Conservation (phyloP, 306 rosid species). For the Cajanus cajan region DNA sequence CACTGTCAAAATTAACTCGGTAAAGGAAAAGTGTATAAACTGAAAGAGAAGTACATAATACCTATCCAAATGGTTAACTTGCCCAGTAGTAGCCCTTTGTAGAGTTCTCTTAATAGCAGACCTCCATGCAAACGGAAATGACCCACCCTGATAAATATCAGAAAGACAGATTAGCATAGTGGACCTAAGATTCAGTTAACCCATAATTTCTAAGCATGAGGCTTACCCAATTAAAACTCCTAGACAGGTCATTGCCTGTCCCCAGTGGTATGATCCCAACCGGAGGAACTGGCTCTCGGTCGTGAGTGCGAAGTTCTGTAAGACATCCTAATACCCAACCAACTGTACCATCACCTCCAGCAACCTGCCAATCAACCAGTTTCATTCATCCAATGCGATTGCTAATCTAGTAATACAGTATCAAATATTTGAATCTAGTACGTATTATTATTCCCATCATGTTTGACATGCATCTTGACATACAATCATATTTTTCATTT, state of each 20-base stretch:
- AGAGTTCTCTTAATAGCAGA: conserved; percentile 80
- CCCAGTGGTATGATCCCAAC: conserved; percentile 92
- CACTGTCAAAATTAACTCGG: conserved; percentile 2
- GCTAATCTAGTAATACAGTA: not conserved
- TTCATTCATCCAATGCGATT: conserved; percentile 29
- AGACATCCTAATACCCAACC: conserved; percentile 98
- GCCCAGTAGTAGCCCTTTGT: conserved; percentile 60
- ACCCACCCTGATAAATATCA: conserved; percentile 78
- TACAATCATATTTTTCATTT: not conserved
- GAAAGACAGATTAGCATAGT: conserved; percentile 35
- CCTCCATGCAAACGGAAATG: conserved; percentile 93
- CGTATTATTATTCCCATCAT: not conserved
- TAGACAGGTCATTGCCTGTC: conserved; percentile 92
- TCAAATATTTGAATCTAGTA: conserved; percentile 9
- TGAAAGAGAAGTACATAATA: conserved; percentile 4
- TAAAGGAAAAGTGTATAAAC: not conserved
- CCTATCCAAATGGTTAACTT: conserved; percentile 74
- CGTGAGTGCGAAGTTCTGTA: conserved; percentile 53
- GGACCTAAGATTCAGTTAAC: conserved; percentile 18
- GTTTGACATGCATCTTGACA: not conserved
- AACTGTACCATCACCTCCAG: conserved; percentile 99
- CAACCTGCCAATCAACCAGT: conserved; percentile 72
- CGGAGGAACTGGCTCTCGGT: conserved; percentile 77
- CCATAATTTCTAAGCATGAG: conserved; percentile 16
- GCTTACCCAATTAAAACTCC: conserved; percentile 95